phyloP scores from a whole-genome alignment of 352 stramenopile genomes.

The Phytophthora fragariae region DNA sequence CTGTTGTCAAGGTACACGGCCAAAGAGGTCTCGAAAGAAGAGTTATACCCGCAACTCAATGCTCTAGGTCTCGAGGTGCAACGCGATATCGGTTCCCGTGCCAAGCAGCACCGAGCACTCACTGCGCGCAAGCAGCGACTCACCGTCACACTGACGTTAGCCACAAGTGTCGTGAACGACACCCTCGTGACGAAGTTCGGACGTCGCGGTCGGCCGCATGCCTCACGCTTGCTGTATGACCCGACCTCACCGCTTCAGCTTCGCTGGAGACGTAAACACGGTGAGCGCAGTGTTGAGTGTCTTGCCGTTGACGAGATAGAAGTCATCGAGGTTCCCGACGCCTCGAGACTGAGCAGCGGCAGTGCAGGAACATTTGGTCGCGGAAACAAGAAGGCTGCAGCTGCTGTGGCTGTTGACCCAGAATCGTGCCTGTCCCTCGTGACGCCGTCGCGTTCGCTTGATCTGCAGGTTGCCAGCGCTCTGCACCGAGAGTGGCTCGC shows the following conservation, averaged over 20 bases:
- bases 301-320: constrained; percentile 62
- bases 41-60: constrained; percentile 81
- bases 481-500: constrained; percentile 83
- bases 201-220: constrained; percentile 71
- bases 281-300: constrained; percentile 71
- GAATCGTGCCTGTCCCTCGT: constrained; percentile 64
- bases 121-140: constrained; percentile 67
- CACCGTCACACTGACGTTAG: constrained; percentile 67
- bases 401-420: constrained; percentile 51
- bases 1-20: constrained; percentile 75
- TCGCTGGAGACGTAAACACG: constrained; percentile 82
- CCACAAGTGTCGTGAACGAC: constrained; percentile 73
- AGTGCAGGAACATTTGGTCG: constrained; percentile 24
- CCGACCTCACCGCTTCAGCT: constrained; percentile 68
- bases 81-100: constrained; percentile 50
- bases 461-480: constrained; percentile 69
- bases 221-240: constrained; percentile 78
- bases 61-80: constrained; percentile 76
- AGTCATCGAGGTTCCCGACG: constrained; percentile 42
- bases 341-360: constrained; percentile 4
- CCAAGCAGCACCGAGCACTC: constrained; percentile 57
- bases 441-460: constrained; percentile 57
- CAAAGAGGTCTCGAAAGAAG: constrained; percentile 78
- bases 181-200: constrained; percentile 76
- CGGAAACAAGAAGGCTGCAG: constrained; percentile 60